phyloP scores from a whole-genome alignment of 2,329 filamentous ascomycete species.

The Coniochaeta prunicola region DNA sequence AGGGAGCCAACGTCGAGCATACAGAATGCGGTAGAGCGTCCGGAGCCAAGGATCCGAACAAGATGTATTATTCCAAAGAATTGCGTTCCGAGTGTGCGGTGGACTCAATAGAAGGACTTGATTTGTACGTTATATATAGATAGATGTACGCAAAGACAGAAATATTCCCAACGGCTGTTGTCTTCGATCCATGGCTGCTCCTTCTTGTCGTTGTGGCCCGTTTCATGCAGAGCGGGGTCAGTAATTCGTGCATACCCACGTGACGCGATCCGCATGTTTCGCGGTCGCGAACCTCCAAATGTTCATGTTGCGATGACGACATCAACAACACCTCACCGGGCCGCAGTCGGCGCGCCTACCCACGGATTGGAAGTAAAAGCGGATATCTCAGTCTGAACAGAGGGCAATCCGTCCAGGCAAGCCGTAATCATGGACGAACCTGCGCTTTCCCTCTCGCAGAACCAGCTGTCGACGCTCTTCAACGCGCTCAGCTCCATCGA shows the following conservation, averaged over 20 bases:
- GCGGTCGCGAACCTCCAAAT: neutral
- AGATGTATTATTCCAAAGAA: neutral
- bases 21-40: too few relatives aligned
- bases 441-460: conserved; percentile 6
- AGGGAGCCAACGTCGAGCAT: neutral
- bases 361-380: neutral
- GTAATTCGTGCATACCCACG: conserved; percentile 1
- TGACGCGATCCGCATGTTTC: neutral
- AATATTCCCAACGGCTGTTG: neutral
- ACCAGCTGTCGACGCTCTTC: conserved; percentile 15
- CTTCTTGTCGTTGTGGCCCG: neutral
- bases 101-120: neutral
- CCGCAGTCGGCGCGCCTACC: neutral
- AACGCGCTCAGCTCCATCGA: conserved; percentile 21
- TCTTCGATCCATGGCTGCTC: neutral
- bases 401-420: neutral
- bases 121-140: neutral
- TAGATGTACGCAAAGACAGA: neutral
- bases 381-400: neutral
- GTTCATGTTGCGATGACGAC: neutral
- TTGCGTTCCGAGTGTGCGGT: neutral
- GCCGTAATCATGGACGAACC: neutral
- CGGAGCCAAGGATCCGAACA: too few relatives aligned
- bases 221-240: conserved; percentile 1
- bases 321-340: neutral